Percentiles rank a stretch among this genome's conserved stretches.
phyloP scores from a whole-genome alignment of 148 eudicot genomes.

The Vaccinium macrocarpon region DNA sequence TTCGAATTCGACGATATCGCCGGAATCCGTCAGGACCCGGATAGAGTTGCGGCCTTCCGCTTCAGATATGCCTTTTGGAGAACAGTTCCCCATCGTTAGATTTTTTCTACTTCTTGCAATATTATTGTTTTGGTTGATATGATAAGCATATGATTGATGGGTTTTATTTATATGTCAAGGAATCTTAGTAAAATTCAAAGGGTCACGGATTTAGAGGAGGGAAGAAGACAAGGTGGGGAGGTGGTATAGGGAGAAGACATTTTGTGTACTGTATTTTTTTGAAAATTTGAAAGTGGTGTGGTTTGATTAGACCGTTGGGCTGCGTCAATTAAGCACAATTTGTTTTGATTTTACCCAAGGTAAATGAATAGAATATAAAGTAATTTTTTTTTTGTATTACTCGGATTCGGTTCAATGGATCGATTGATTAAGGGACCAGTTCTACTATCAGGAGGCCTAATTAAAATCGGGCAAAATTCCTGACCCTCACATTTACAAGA shows the following conservation, averaged over 20 bases:
- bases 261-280: conserved; percentile 11
- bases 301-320: conserved; percentile 32
- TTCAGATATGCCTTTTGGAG: conserved; percentile 33
- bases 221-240: conserved; percentile 19
- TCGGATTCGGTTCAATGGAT: neutral
- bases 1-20: conserved; percentile 30
- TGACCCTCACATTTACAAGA: no score
- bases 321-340: neutral
- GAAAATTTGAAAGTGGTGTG: conserved; percentile 19
- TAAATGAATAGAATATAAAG: neutral
- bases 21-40: conserved; percentile 47
- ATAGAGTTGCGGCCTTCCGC: conserved; percentile 19
- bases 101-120: neutral
- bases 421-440: neutral
- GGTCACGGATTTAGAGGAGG: neutral
- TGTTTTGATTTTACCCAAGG: conserved; percentile 15
- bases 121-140: neutral
- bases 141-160: neutral
- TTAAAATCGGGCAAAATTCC: no score
- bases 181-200: conserved; percentile 2
- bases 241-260: conserved; percentile 3
- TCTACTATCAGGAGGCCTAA: neutral
- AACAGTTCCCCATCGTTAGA: conserved; percentile 58
- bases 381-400: neutral
- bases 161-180: neutral